These are phyloP conservation scores for Kondoa subrosea DNA, from an alignment of 768 basidiomycete genomes.

Conservation along the genomic window DNA sequence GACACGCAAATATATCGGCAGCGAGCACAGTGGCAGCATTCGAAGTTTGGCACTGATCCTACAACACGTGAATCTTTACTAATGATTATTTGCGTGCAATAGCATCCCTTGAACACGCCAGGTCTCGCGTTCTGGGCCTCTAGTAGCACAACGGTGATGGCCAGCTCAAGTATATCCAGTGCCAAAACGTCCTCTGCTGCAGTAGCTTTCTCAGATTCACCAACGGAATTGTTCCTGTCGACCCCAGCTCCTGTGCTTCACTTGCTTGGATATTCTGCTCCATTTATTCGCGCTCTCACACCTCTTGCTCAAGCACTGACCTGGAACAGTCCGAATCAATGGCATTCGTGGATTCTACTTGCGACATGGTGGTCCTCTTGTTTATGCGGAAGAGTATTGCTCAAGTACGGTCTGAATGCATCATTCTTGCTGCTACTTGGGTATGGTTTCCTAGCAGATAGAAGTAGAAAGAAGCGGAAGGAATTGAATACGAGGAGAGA, in stretches of 20 bases:
- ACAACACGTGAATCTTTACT: no score
- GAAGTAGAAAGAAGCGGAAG: not conserved
- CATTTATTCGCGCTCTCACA: constrained; percentile 19
- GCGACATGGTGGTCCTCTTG: constrained; percentile 28
- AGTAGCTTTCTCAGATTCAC: not conserved
- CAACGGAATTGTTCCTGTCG: constrained; percentile 26
- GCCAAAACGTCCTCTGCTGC: not conserved
- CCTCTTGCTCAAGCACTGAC: constrained; percentile 24
- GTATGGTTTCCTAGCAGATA: constrained; percentile 4
- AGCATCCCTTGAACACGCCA: not conserved
- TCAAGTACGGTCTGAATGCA: constrained; percentile 23
- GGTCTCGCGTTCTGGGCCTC: not conserved
- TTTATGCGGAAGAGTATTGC: constrained; percentile 22
- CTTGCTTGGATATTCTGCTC: constrained; percentile 27
- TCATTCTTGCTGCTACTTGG: constrained; percentile 4
- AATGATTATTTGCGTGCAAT: no score
- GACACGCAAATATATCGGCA: not conserved
- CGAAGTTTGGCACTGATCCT: not conserved
- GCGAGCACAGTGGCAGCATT: constrained; percentile 3
- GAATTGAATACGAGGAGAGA: no score
- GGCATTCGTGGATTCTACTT: constrained; percentile 24
- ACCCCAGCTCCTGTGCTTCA: constrained; percentile 28
- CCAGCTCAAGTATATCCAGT: not conserved
- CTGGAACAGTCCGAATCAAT: constrained; percentile 26
- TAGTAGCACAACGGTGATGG: not conserved